Evolutionary conservation across 345 rosid genomes (phyloP), one percentile per base, ranked within the genome.

Genomic region (Acer yangbiense): DNA sequence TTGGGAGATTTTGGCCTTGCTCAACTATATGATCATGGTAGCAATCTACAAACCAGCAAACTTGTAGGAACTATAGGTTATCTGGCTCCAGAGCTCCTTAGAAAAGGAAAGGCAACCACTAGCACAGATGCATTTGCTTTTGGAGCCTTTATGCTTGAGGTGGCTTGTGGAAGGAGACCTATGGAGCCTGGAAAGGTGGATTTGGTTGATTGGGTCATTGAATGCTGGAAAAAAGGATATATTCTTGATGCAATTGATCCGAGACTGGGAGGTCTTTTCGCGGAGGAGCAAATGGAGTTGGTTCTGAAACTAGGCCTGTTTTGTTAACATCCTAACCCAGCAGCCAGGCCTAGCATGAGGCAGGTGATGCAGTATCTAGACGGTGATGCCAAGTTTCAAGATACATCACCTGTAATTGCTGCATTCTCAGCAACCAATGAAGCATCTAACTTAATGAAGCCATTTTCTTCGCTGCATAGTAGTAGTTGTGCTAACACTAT

Each of bases 101-200:
- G 82, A 69, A 88, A 79, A 7, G 91, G 90, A 50, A 79, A 60
- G 66, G 92, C 87, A 44, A 84, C 82, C 1, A 83, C 84, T 0
- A 71, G 76, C 43, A 77, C 86, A 0, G 90, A 90, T 70, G 83
- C 88, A 12, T 88, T 76, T 60, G 84, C 87, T 3, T 88, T 84
- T 54, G 91, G 91, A 7, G 85, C 80, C 6, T 81, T 84, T n/a
- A 69, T 86, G 39, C 91, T 90, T 1, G 91, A 90, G 72, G 82
- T 88, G 6, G 86, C 84, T 48, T 85, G 90, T n/a, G 93, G 91
- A 62, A 85, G 84, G 78, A 88, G 79, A 68, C 88, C 88, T 0
- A 61, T 87, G 1, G 80, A 80, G 7, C 17, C 65, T 12, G 86
- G 67, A 72, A 79, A 79, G 7, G 68, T 72, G 2, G 55, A 25